Evolutionary conservation across 306 rosid genomes (phyloP).

Genomic region (Vigna trinervia): DNA sequence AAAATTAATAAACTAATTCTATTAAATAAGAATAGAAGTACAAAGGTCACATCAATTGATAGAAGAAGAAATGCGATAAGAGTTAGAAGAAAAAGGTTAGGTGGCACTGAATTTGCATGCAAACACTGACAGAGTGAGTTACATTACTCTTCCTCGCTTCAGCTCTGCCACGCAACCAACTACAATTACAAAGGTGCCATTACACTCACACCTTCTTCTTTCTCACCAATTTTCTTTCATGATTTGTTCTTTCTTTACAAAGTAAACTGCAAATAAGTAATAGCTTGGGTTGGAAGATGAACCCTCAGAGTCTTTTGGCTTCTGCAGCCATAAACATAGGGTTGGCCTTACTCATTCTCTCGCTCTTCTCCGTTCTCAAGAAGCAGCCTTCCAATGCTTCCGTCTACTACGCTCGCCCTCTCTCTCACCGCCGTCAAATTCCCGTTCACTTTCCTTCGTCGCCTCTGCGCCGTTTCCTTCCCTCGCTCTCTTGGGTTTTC

Average conservation of each 20-base stretch:
- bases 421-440: conserved; percentile 49
- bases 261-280: no score
- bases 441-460: conserved; percentile 34
- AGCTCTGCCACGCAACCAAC: conserved; percentile 53
- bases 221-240: background rate
- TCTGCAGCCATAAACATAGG: conserved; percentile 88
- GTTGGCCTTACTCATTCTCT: conserved; percentile 65
- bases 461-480: conserved; percentile 57
- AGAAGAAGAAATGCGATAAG: no score
- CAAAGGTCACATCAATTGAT: no score
- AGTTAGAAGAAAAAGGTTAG: no score
- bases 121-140: conserved; percentile 11
- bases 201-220: background rate
- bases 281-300: conserved; percentile 46
- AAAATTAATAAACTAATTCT: no score
- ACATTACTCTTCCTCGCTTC: conserved; percentile 19
- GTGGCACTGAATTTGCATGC: background rate
- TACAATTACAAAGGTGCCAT: conserved; percentile 34
- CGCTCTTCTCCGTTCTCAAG: conserved; percentile 82
- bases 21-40: no score
- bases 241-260: background rate
- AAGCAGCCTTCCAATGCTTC: conserved; percentile 74
- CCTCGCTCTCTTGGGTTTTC: conserved; percentile 75
- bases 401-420: conserved; percentile 76
- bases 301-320: conserved; percentile 71